Evolutionary conservation across 1,139 yeast species (phyloP), one percentile per base, ranked within the genome.

Genomic region (Lodderomyces margitis): DNA sequence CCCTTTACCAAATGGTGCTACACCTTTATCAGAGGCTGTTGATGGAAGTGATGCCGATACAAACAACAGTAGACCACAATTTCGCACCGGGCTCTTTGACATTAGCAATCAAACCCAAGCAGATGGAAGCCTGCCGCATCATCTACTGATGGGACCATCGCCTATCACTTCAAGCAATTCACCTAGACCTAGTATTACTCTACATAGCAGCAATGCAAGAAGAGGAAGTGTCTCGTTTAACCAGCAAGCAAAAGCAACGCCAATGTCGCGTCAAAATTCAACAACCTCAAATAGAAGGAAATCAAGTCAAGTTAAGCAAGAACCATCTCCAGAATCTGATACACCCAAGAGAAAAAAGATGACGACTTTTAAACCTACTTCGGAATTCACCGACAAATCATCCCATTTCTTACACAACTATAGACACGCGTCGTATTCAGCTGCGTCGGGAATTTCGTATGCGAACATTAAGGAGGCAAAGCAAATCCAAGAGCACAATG

Each of bases 361-460:
- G 39, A 17, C 36, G 17, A 4, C 32, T 14, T 28, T 28, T 5
- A 28, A 28, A 11, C 32, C 40, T 21, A 14, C 43, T 25, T 31
- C 17, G n/a, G 34, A 48, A 12, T 39, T 39, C 17, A 14, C 30
- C 21, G 17, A 38, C 16, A 17, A 44, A 19, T 43, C 48, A 37
- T 31, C 48, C 21, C 47, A 49, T 36, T 37, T 46, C 12, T 24
- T 27, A 34, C 44, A 44, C 46, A 39, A 52, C 32, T 52, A 46
- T 38, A 55, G 95, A 32, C 92, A 85, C 55, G 83, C 86, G 23
- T 87, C 96, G 1, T 89, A 87, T 57, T 81, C 89, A 5, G 96
- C 96, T 0, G 80, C 88, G 1, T 78, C 87, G 10, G 80, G 88
- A 0, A 65, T 76, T 10, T 80, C 94, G 0, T 88, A 88, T 55